Evolutionary conservation across 2,329 filamentous ascomycete species (phyloP).

Genomic region (Colletotrichum destructivum): DNA sequence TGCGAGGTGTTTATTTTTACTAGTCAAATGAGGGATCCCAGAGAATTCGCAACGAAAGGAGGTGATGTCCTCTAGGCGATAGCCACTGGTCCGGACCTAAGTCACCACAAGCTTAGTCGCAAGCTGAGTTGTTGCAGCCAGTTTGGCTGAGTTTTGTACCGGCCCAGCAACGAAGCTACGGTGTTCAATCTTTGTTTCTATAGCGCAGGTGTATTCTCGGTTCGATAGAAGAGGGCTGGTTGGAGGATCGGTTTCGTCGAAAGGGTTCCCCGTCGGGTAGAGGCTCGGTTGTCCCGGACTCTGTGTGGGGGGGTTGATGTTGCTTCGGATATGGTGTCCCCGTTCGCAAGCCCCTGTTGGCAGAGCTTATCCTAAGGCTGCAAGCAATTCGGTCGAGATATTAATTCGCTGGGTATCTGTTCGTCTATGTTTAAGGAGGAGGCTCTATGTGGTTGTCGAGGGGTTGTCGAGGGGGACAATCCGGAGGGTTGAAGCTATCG

Average conservation of each 20-base stretch:
- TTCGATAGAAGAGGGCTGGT: neutral
- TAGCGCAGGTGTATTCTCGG: neutral
- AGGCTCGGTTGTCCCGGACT: constrained; percentile 26
- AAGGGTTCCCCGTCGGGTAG: neutral
- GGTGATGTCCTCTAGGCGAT: constrained; percentile 8
- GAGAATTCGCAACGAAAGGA: neutral
- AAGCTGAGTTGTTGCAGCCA: constrained; percentile 19
- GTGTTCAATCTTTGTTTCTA: neutral
- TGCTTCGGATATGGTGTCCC: neutral
- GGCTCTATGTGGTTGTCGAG: constrained; percentile 7
- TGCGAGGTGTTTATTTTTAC: neutral
- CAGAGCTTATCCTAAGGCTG: constrained; percentile 25
- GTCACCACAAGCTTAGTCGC: neutral
- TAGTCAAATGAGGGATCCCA: neutral
- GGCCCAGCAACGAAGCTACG: neutral
- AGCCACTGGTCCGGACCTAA: neutral
- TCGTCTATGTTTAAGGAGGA: constrained; percentile 1
- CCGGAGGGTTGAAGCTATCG: constrained; percentile 37
- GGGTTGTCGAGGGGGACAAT: constrained; percentile 23
- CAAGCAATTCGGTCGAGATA: constrained; percentile 18
- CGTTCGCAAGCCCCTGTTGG: constrained; percentile 18
- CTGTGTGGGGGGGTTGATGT: neutral
- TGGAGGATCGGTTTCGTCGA: neutral
- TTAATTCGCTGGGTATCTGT: neutral
- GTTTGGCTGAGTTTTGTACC: constrained; percentile 24